phyloP scores from a whole-genome alignment of 805 yeast species.

The Metschnikowia colocasiae region DNA sequence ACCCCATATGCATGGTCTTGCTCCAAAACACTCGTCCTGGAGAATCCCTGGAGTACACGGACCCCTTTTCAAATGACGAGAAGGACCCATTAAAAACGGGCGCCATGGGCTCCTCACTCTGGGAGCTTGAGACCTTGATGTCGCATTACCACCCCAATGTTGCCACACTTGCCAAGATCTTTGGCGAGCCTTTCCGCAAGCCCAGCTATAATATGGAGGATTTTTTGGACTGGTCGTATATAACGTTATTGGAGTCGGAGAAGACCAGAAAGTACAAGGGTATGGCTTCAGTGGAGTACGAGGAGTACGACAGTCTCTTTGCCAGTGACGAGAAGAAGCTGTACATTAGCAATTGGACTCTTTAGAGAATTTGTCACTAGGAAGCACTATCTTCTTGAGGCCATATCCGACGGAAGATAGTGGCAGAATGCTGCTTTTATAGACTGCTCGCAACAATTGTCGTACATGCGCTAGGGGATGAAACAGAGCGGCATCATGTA shows the following conservation, averaged over 20 bases:
- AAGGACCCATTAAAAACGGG: slow-evolving; percentile 71
- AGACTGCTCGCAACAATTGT: neutral
- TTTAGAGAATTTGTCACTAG: slow-evolving; percentile 1
- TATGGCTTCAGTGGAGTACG: slow-evolving; percentile 77
- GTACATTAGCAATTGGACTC: slow-evolving; percentile 17
- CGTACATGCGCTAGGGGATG: slow-evolving; percentile 1
- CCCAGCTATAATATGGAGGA: slow-evolving; percentile 88
- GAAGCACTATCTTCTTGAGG: neutral
- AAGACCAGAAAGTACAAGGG: slow-evolving; percentile 60
- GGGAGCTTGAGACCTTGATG: slow-evolving; percentile 84
- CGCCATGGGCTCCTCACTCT: slow-evolving; percentile 81
- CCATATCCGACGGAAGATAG: neutral
- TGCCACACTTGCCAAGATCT: slow-evolving; percentile 84
- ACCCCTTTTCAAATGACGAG: slow-evolving; percentile 65
- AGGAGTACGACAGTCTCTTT: slow-evolving; percentile 43
- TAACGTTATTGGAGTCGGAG: slow-evolving; percentile 61
- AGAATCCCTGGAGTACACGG: slow-evolving; percentile 34
- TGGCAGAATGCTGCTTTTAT: neutral
- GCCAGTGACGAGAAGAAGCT: slow-evolving; percentile 17
- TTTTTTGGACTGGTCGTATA: slow-evolving; percentile 87
- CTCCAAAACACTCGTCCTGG: slow-evolving; percentile 52
- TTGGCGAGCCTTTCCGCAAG: slow-evolving; percentile 86
- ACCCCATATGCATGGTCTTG: slow-evolving; percentile 90
- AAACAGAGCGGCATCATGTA: neutral
- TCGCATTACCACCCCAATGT: slow-evolving; percentile 94